phyloP scores from a whole-genome alignment of 305 asterid species.

The Withania somnifera region DNA sequence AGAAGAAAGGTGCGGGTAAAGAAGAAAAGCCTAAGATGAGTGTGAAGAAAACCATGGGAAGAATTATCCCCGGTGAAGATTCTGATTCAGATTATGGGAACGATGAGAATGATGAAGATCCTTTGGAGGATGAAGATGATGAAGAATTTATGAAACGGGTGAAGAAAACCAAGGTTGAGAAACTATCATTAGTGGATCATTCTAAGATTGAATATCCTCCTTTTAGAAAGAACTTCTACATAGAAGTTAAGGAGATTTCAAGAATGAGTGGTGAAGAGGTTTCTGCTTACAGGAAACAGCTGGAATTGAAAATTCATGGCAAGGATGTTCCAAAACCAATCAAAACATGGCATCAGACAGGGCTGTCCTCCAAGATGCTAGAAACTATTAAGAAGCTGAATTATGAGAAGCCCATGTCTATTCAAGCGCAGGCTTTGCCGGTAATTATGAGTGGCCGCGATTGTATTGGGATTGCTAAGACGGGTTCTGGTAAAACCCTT shows the following conservation, averaged over 20 bases:
- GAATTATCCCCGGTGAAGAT: conserved; percentile 83
- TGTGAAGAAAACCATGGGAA: conserved; percentile 42
- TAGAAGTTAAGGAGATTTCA: conserved; percentile 71
- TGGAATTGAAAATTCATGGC: conserved; percentile 87
- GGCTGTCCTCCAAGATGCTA: conserved; percentile 68
- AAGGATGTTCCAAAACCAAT: conserved; percentile 93
- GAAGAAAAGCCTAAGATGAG: conserved; percentile 34
- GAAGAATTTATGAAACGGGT: conserved; percentile 89
- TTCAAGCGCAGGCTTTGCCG: conserved; percentile 93
- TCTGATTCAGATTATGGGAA: conserved; percentile 75
- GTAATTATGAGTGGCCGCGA: conserved; percentile 95
- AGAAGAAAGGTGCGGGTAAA: conserved; percentile 24
- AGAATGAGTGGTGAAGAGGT: conserved; percentile 81
- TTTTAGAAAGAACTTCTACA: conserved; percentile 79
- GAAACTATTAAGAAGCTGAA: conserved; percentile 72
- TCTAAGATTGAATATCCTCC: conserved; percentile 71
- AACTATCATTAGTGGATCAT: conserved; percentile 77
- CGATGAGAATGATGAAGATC: conserved; percentile 40
- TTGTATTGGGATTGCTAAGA: conserved; percentile 92
- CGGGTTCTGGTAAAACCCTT: conserved; percentile 94
- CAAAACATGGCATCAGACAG: conserved; percentile 92
- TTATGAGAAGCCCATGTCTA: conserved; percentile 81
- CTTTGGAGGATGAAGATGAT: conserved; percentile 83
- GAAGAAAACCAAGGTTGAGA: conserved; percentile 93
- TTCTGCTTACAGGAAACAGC: conserved; percentile 58